Percentiles rank a stretch among this genome's conserved stretches.
phyloP scores from a whole-genome alignment of 148 eudicot species.

The Rhododendron simsii region DNA sequence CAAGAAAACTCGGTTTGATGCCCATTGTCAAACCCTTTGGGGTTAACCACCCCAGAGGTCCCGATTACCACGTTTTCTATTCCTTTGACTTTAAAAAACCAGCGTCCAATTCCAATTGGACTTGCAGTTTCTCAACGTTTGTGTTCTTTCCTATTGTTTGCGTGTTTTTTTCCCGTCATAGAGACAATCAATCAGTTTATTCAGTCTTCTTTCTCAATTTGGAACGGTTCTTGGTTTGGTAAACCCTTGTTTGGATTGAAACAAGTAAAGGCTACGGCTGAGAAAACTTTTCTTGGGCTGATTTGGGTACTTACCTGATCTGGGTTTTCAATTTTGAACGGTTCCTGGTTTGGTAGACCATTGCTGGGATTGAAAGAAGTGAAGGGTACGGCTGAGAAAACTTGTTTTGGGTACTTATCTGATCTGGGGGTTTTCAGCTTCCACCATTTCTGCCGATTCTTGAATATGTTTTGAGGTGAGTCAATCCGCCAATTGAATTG shows the following conservation, averaged over 20 bases:
- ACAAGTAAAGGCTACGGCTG: background rate
- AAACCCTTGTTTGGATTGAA: background rate
- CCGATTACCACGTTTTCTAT: background rate
- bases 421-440: slow-evolving; percentile 12
- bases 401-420: slow-evolving; percentile 4
- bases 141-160: background rate
- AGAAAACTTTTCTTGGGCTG: slow-evolving; percentile 8
- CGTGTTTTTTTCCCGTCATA: background rate
- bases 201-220: background rate
- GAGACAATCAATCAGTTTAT: too few relatives aligned
- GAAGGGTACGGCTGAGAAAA: background rate
- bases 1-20: background rate
- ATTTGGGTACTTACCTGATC: slow-evolving; percentile 10
- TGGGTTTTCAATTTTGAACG: background rate
- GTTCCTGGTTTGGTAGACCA: background rate
- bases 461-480: slow-evolving; percentile 22
- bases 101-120: background rate
- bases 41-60: background rate
- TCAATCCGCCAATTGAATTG: slow-evolving; percentile 10
- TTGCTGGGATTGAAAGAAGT: background rate
- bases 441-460: slow-evolving; percentile 22
- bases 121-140: background rate
- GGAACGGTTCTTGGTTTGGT: background rate
- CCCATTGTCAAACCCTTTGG: background rate
- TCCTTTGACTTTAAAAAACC: background rate